Percentiles rank a stretch among this genome's conserved stretches.
These are phyloP conservation scores for Jaenimonas drosophilae DNA, from an alignment of 208 protist genomes.

Conservation along the genomic window DNA sequence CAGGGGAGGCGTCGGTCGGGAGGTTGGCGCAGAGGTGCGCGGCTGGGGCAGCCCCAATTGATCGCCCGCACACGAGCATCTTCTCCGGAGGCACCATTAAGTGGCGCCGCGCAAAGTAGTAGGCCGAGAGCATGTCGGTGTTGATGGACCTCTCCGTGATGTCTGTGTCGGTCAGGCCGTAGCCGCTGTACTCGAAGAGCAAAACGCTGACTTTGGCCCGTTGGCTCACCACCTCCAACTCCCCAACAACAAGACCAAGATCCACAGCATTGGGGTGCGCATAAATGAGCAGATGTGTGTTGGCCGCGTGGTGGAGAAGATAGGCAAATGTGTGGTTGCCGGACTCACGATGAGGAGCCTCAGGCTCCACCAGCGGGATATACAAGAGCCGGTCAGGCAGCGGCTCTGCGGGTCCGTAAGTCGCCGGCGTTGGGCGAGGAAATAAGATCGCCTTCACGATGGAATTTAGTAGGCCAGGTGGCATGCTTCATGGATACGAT, in stretches of 20 bases:
- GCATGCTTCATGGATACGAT: constrained; percentile 8
- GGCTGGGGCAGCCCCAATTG: constrained; percentile 53
- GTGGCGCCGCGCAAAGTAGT: constrained; percentile 44
- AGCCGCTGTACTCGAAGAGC: constrained; percentile 74
- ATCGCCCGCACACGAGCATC: constrained; percentile 72
- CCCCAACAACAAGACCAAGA: constrained; percentile 64
- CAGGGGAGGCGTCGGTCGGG: constrained; percentile 20
- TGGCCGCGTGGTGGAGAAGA: constrained; percentile 28
- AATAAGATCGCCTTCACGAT: constrained; percentile 72
- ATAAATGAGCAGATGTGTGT: constrained; percentile 66
- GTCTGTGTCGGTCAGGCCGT: constrained; percentile 44
- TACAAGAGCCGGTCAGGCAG: constrained; percentile 36
- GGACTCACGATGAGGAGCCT: no score
- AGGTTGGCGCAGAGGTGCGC: constrained; percentile 38
- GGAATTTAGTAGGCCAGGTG: constrained; percentile 40
- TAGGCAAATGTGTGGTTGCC: no score
- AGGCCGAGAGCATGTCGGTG: constrained; percentile 51
- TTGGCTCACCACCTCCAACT: constrained; percentile 48
- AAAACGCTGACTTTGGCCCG: constrained; percentile 46
- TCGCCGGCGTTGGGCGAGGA: constrained; percentile 37
- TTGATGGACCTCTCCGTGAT: constrained; percentile 52
- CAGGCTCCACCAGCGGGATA: constrained; percentile 52
- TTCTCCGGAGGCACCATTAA: constrained; percentile 36
- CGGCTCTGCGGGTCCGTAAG: constrained; percentile 46
- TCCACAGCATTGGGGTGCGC: constrained; percentile 82